Percentiles rank a stretch among this genome's conserved stretches.
phyloP scores from a whole-genome alignment of 345 rosid species.

The Garcia nutans region DNA sequence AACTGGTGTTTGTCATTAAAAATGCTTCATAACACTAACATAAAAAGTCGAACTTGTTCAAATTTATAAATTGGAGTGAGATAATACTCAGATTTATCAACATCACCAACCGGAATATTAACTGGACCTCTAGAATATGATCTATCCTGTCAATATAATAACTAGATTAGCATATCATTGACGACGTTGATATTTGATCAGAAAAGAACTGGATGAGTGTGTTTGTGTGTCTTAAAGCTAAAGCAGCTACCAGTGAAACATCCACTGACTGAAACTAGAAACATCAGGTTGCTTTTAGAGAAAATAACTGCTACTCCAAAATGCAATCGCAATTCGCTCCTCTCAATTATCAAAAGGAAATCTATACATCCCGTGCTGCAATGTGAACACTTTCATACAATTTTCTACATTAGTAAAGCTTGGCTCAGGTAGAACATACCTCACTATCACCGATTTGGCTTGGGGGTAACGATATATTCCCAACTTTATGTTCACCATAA shows the following conservation, averaged over 20 bases:
- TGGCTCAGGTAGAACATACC: conserved; percentile 41
- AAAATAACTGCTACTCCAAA: neutral
- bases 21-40: neutral
- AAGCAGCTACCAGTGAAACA: neutral
- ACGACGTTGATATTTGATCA: neutral
- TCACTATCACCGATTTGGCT: conserved; percentile 16
- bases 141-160: conserved; percentile 60
- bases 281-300: neutral
- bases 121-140: conserved; percentile 91
- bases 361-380: neutral
- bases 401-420: neutral
- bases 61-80: conserved; percentile 77
- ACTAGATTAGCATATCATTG: neutral
- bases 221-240: too few relatives aligned
- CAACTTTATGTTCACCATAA: conserved; percentile 49
- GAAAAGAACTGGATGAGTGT: neutral
- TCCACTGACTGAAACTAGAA: neutral
- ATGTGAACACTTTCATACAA: neutral
- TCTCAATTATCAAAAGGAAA: neutral
- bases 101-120: conserved; percentile 62
- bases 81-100: conserved; percentile 58
- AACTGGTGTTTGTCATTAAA: neutral
- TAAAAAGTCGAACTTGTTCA: conserved; percentile 47
- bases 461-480: conserved; percentile 21
- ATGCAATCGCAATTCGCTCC: neutral